Base-by-base conservation (phyloP, 2,329 filamentous ascomycete species). In the Calonectria crousiana region DNA sequence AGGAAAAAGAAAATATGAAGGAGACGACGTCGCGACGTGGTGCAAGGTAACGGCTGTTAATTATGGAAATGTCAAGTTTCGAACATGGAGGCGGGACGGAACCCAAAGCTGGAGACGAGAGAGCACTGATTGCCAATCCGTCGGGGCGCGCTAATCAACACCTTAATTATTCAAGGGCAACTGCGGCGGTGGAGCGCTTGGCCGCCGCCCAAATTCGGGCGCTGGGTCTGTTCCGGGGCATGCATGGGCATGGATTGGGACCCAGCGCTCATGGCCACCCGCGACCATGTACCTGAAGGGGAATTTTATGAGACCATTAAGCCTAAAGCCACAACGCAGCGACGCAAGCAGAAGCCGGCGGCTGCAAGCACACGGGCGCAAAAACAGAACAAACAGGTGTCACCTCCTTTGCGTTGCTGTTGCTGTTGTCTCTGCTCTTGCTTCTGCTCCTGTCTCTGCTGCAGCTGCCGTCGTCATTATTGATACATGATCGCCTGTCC, bases 61-160 rank as follows among this genome's bases (percentile, higher is more conserved):
- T 65, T 65, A 65, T 44, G 56, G 47, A 56, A 38, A 56, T 49
- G 60, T 65, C 60, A 65, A 49, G 41, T 65, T 44, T 49, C 38
- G 47, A 52, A 34, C 32, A 41, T 70, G 68, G 20, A 65, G 41
- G 30, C 28, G 67, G 41, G 53, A 62, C 20, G 20, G 20, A 32
- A 67, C 56, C 36, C 9, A 38, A 38, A 28, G 58, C 47, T 65
- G 47, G 58, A 53, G 47, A 65, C 28, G 26, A 56, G 20, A 20
- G 44, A 44, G 18, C 38, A 53, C 6, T 34, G 44, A 53, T 70
- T 70, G 68, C 58, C 68, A 70, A 65, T 36, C 34, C 47, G 26
- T 44, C 68, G 68, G 41, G n/a, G 68, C 56, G 58, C 68, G 68
- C 68, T 70, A 70, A 44, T 32, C 32, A 44, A 70, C 58, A 70